Evolutionary conservation across 345 rosid genomes (phyloP).

Genomic region (Hirschfeldia incana): DNA sequence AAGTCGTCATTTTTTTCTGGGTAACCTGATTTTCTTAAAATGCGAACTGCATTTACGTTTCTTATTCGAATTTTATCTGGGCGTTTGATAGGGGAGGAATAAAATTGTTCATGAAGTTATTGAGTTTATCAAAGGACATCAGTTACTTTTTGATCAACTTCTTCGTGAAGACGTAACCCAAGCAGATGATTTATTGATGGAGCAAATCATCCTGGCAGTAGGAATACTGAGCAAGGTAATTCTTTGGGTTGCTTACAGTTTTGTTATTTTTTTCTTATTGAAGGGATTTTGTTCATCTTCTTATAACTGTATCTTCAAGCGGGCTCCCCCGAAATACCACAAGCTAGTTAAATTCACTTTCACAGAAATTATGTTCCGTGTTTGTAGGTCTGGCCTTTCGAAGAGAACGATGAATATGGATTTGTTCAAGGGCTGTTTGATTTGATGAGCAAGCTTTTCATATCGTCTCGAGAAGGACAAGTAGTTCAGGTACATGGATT

Average conservation of each 20-base stretch:
- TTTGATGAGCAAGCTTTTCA: slow-evolving; percentile 71
- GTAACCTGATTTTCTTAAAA: slow-evolving; percentile 9
- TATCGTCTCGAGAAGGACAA: slow-evolving; percentile 39
- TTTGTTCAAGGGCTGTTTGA: slow-evolving; percentile 86
- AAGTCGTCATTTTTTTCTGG: background rate
- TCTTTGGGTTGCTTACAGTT: background rate
- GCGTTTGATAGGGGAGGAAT: slow-evolving; percentile 67
- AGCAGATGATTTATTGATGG: slow-evolving; percentile 75
- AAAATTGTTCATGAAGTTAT: slow-evolving; percentile 85
- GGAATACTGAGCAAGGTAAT: slow-evolving; percentile 87
- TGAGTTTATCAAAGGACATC: slow-evolving; percentile 79
- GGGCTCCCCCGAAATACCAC: slow-evolving; percentile 13
- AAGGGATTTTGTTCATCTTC: slow-evolving; percentile 16
- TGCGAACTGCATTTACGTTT: background rate
- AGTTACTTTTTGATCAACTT: slow-evolving; percentile 76
- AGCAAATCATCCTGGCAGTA: slow-evolving; percentile 86
- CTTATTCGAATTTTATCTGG: slow-evolving; percentile 5
- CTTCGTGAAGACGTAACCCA: slow-evolving; percentile 67
- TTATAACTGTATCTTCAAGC: background rate
- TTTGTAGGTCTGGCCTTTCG: slow-evolving; percentile 90
- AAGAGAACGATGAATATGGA: slow-evolving; percentile 78
- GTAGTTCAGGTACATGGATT: slow-evolving; percentile 49
- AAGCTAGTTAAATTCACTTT: slow-evolving; percentile 14
- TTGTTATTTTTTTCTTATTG: background rate
- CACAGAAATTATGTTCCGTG: slow-evolving; percentile 18